phyloP scores from a whole-genome alignment of 768 basidiomycete species.

The Suillus cothurnatus region DNA sequence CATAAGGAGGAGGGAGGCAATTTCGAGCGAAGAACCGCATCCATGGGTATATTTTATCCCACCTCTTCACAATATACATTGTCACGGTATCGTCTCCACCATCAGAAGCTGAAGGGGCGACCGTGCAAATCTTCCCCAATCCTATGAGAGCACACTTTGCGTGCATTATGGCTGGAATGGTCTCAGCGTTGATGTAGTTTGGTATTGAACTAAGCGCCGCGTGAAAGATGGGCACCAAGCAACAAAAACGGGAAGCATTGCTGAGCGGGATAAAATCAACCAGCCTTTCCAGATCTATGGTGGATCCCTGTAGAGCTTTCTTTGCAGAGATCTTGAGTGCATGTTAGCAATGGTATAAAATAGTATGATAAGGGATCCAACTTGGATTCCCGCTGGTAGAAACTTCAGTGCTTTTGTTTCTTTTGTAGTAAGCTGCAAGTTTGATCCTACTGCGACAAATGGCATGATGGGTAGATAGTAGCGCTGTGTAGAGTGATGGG shows the following conservation, averaged over 20 bases:
- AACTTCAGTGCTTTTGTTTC: not conserved
- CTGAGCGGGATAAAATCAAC: not conserved
- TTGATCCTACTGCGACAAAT: not conserved
- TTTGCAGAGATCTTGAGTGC: not conserved
- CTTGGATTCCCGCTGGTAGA: not conserved
- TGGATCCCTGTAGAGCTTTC: not conserved
- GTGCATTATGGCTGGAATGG: not conserved
- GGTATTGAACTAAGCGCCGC: not conserved
- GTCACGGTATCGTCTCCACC: not conserved
- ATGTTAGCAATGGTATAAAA: not conserved
- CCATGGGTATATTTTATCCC: not conserved
- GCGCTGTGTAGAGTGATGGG: not conserved
- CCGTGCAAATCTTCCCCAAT: not conserved
- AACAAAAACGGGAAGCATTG: not conserved
- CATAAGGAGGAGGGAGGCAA: conserved; percentile 2
- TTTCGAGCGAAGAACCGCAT: conserved; percentile 1
- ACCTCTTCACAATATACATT: not conserved
- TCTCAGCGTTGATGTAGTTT: not conserved
- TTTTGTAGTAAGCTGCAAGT: not conserved
- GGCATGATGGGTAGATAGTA: not conserved
- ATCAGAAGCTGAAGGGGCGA: too few relatives aligned
- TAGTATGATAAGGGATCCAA: not conserved
- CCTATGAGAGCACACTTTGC: not conserved
- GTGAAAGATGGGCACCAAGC: not conserved
- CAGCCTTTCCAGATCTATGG: not conserved